Conservation (phyloP, 2,329 filamentous ascomycete genomes). For the Fusarium sp. region DNA sequence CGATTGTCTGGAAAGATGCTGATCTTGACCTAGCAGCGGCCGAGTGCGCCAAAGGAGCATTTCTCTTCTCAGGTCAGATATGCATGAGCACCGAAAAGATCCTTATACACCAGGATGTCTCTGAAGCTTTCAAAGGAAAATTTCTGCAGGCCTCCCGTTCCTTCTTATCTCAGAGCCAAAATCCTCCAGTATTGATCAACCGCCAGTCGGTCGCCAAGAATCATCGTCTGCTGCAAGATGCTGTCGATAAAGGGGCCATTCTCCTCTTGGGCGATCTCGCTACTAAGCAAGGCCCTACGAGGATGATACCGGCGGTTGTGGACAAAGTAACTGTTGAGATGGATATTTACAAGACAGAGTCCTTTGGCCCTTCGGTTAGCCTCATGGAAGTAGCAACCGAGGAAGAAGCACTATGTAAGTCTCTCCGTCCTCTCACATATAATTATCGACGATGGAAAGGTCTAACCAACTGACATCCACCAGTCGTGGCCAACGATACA, state of each 20-base stretch:
- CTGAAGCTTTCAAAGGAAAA: too few species aligned
- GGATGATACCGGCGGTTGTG: slow-evolving; percentile 20
- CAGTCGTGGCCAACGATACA: slow-evolving; percentile 80
- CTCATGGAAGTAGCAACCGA: slow-evolving; percentile 11
- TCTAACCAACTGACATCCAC: too few species aligned
- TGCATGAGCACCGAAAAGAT: neutral
- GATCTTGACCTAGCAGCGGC: too few species aligned
- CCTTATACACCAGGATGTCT: neutral
- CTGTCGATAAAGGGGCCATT: slow-evolving; percentile 20
- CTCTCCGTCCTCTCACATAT: too few species aligned
- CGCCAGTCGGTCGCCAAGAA: neutral
- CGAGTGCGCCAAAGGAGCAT: too few species aligned
- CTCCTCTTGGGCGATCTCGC: slow-evolving; percentile 9
- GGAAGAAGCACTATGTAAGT: slow-evolving; percentile 69
- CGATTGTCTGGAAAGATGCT: too few species aligned
- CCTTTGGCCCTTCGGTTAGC: slow-evolving; percentile 31
- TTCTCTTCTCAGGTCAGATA: too few species aligned
- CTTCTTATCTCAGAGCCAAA: neutral
- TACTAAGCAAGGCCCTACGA: slow-evolving; percentile 3
- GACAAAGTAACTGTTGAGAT: slow-evolving; percentile 7
- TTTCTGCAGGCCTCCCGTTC: neutral
- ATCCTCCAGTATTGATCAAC: neutral
- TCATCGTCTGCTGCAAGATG: slow-evolving; percentile 20
- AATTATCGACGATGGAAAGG: too few species aligned
- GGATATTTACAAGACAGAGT: slow-evolving; percentile 20